phyloP scores from a whole-genome alignment of 1,284 basidiomycete genomes.

The Filobasidium uniguttulatum region DNA sequence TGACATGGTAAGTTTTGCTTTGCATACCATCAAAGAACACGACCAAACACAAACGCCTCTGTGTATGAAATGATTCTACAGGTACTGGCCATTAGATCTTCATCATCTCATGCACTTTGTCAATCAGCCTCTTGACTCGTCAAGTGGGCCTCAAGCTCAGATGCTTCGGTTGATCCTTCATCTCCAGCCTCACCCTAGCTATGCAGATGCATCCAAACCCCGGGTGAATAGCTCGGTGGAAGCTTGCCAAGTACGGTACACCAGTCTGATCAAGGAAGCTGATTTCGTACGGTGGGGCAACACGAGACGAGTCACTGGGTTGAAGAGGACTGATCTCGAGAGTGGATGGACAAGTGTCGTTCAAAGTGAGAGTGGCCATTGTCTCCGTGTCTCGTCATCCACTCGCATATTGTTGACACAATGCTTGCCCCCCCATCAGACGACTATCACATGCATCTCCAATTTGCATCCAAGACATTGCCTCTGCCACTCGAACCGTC shows the following conservation, averaged over 20 bases:
- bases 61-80: no score
- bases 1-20: constrained; percentile 24
- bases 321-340: constrained; percentile 79
- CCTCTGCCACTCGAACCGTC: constrained; percentile 32
- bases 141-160: constrained; percentile 16
- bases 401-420: neutral
- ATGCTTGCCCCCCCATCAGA: constrained; percentile 41
- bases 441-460: constrained; percentile 89
- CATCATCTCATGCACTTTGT: constrained; percentile 43
- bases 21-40: no score
- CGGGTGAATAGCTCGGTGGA: constrained; percentile 65
- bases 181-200: constrained; percentile 39
- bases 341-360: constrained; percentile 87
- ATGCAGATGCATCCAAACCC: constrained; percentile 45
- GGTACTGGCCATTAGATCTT: constrained; percentile 92
- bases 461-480: constrained; percentile 69
- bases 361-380: constrained; percentile 49
- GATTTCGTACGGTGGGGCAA: constrained; percentile 92
- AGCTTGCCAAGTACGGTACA: constrained; percentile 74
- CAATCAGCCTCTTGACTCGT: constrained; percentile 10
- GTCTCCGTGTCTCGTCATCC: neutral
- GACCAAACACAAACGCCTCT: no score
- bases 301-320: constrained; percentile 75
- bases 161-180: constrained; percentile 70
- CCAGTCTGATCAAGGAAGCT: constrained; percentile 86